Conservation (phyloP, 2,329 filamentous ascomycete species). For the Fonsecaea pugnacius region DNA sequence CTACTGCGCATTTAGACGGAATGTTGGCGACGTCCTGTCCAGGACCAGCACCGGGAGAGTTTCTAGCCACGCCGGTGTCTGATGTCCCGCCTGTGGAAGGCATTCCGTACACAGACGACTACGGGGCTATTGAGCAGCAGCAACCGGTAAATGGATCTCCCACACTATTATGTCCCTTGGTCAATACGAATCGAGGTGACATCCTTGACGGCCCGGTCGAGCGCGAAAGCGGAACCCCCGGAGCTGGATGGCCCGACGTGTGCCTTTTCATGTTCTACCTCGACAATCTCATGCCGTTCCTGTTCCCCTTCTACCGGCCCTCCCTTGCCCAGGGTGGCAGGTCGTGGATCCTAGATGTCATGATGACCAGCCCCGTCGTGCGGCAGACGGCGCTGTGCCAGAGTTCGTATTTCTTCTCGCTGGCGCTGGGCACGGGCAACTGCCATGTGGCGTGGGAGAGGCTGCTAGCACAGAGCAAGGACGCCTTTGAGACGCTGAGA, state of each 20-base stretch:
- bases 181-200: not conserved
- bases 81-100: not conserved
- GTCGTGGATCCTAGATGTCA: conserved; percentile 63
- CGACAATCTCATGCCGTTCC: conserved; percentile 65
- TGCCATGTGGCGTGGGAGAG: conserved; percentile 14
- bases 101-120: not conserved
- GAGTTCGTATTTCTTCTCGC: conserved; percentile 61
- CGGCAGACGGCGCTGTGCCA: conserved; percentile 63
- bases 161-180: not conserved
- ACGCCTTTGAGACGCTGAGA: conserved; percentile 30
- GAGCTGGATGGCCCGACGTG: conserved; percentile 28
- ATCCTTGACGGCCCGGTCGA: not conserved
- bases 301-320: conserved; percentile 67
- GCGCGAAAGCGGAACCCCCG: conserved; percentile 25
- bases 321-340: conserved; percentile 61
- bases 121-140: not conserved
- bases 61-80: not conserved
- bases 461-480: conserved; percentile 22
- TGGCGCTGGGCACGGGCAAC: conserved; percentile 36
- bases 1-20: conserved; percentile 21
- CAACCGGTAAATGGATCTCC: not conserved
- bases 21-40: conserved; percentile 8
- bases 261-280: conserved; percentile 62
- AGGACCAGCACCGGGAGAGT: not conserved
- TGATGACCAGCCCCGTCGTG: conserved; percentile 62